Conservation (phyloP, 371 early-diverging fungal species). For the Cokeromyces recurvatus region DNA sequence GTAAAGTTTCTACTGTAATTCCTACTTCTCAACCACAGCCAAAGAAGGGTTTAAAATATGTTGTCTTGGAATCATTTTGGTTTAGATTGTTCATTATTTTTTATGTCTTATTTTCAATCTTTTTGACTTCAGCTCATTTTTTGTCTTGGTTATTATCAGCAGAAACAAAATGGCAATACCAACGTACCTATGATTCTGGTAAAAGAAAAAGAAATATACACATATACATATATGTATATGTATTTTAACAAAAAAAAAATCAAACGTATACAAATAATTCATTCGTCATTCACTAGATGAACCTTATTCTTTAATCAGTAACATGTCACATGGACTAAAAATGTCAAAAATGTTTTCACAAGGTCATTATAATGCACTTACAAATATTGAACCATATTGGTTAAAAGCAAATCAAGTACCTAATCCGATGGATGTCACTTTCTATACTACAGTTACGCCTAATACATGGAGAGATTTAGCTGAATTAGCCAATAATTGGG, state of each 20-base stretch:
- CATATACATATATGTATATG: no score
- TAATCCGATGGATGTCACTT: constrained; percentile 20
- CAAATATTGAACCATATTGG: constrained; percentile 27
- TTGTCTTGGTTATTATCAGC: constrained; percentile 18
- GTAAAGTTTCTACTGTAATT: no score
- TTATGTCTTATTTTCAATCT: constrained; percentile 34
- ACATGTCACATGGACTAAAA: constrained; percentile 39
- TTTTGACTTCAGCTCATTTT: constrained; percentile 27
- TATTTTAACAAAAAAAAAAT: background rate
- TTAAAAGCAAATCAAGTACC: constrained; percentile 21
- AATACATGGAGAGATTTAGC: constrained; percentile 34
- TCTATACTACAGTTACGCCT: constrained; percentile 33
- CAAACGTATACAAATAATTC: background rate
- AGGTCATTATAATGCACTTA: constrained; percentile 15
- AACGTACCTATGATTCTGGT: constrained; percentile 44
- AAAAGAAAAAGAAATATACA: no score
- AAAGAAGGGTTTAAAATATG: no score
- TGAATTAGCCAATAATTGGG: constrained; percentile 32
- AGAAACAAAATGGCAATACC: constrained; percentile 5
- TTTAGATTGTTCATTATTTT: constrained; percentile 24
- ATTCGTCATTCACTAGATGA: constrained; percentile 8
- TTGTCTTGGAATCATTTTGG: no score
- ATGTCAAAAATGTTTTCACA: constrained; percentile 42
- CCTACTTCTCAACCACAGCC: no score
- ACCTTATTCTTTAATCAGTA: constrained; percentile 30